Evolutionary conservation across 306 rosid genomes (phyloP), one percentile per base, ranked within the genome.

Genomic region (Canavalia gladiata): DNA sequence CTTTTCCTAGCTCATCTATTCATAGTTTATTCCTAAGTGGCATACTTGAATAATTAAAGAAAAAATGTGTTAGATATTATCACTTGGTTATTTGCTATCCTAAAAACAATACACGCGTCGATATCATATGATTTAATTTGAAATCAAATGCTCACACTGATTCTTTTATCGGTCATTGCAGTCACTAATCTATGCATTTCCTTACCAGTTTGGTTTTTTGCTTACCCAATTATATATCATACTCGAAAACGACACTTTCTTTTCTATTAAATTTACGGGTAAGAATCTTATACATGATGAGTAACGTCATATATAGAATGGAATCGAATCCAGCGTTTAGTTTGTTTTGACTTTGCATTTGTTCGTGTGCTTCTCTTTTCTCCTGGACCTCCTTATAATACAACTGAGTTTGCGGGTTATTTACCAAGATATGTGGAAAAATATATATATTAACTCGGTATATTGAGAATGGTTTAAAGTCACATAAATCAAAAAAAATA

Each of bases 1-100:
- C 28, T 13, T 58, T 68, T 59, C 70, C 46, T 74, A 75, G 55
- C 31, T 55, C 67, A 56, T 42, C 25, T 3, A 11, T 52, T 18
- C 49, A 3, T 63, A 35, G 33, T 75, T 68, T 72, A 80, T 50
- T 74, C 76, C 72, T 10, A 75, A 67, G 72, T 68, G 72, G 42
- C 76, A 28, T 18, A 13, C 7, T 4, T 30, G 7, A 78, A 64
- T 34, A 54, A 65, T 55, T 8, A 13, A 34, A 54, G 50, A 65
- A 7, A 7, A 56, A 39, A 55, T 29, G 35, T 10, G 18, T 69
- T 68, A 39, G 58, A 69, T 41, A 51, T 51, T 47, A 50, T 13
- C 30, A 31, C 35, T 62, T 71, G 46, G 34, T 41, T 71, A 83
- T 83, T 46, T 70, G 35, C 8, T 37, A 59, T n/a, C 57, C 65